Conservation (phyloP, 2,329 filamentous ascomycete genomes). For the Alternaria gaisen region DNA sequence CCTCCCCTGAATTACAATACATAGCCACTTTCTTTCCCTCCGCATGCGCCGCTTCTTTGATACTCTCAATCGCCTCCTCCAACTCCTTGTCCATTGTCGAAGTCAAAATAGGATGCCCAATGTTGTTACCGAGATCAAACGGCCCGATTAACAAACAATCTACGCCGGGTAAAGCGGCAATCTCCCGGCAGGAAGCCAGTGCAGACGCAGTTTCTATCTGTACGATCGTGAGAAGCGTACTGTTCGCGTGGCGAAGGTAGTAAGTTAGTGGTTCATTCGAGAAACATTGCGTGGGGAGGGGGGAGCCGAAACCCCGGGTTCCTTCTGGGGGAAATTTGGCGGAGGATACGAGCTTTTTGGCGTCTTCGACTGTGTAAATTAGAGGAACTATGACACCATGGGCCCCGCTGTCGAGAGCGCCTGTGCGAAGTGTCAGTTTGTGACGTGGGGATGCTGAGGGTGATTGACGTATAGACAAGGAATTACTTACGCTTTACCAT, state of each 20-base stretch:
- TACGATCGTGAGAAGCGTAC: constrained; percentile 60
- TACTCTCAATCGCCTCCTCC: constrained; percentile 60
- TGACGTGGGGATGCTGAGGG: background rate
- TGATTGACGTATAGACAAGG: background rate
- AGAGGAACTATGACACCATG: constrained; percentile 67
- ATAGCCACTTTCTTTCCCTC: constrained; percentile 65
- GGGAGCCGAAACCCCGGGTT: constrained; percentile 64
- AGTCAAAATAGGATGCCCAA: constrained; percentile 62
- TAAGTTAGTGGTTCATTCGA: constrained; percentile 53
- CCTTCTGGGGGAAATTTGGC: constrained; percentile 66
- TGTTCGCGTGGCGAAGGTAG: constrained; percentile 65
- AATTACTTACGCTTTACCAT: constrained; percentile 64
- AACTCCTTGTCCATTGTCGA: constrained; percentile 59
- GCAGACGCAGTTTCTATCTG: constrained; percentile 58
- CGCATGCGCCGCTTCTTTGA: constrained; percentile 61
- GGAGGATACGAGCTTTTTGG: constrained; percentile 59
- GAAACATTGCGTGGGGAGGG: constrained; percentile 61
- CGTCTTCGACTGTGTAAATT: constrained; percentile 63
- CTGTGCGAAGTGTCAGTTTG: constrained; percentile 30
- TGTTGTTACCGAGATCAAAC: constrained; percentile 66
- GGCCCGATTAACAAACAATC: constrained; percentile 64
- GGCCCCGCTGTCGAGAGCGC: constrained; percentile 66
- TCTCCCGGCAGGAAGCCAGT: constrained; percentile 54
- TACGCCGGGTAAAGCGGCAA: constrained; percentile 62
- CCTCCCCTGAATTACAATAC: constrained; percentile 62